Conservation (phyloP, 2,329 filamentous ascomycete genomes). For the Zasmidium citrigriseum region DNA sequence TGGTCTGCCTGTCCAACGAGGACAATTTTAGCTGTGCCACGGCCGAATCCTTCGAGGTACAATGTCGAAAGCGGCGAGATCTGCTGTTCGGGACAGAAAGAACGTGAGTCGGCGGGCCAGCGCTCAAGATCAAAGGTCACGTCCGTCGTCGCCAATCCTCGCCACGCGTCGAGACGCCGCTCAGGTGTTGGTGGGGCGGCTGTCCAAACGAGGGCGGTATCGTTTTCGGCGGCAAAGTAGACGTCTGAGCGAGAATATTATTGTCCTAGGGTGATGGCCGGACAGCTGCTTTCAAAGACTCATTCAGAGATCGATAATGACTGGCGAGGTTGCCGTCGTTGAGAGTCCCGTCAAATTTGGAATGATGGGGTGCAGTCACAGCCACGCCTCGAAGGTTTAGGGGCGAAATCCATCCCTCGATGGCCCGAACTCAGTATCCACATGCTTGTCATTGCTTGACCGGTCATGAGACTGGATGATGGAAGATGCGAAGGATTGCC, state of each 20-base stretch:
- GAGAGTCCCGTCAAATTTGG: background rate
- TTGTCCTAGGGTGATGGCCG: no score
- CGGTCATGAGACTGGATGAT: background rate
- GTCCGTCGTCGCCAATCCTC: background rate
- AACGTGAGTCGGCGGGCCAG: background rate
- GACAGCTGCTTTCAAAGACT: no score
- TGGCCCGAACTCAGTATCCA: background rate
- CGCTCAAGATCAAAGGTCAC: background rate
- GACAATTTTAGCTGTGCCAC: background rate
- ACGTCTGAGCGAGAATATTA: no score
- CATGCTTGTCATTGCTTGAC: background rate
- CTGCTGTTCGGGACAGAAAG: background rate
- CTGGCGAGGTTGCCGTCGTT: no score
- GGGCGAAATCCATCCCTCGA: background rate
- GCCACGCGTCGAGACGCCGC: background rate
- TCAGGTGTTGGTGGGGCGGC: background rate
- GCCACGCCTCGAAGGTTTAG: background rate
- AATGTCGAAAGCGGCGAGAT: background rate
- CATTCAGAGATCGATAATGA: no score
- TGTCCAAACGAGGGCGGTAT: background rate
- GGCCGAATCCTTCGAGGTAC: slow-evolving; percentile 1
- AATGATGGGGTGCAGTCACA: background rate
- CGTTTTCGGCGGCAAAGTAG: background rate
- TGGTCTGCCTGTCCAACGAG: background rate
- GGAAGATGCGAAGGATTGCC: background rate